Conservation (phyloP, 108 stramenopile species). For the Cylindrotheca closterium region DNA sequence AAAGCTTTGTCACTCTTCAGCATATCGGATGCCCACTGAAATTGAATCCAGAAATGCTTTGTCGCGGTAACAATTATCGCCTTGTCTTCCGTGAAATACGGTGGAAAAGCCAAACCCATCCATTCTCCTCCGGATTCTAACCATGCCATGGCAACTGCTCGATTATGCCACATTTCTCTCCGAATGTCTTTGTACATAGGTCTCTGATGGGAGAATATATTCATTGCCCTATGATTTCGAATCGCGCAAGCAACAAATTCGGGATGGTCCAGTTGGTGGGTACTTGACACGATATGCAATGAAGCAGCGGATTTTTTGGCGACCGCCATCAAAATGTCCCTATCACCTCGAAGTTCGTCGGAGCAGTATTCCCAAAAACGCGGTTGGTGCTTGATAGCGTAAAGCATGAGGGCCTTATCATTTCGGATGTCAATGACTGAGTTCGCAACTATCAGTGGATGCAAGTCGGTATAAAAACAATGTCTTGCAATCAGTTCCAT, state of each 20-base stretch:
- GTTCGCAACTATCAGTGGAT: too few species aligned
- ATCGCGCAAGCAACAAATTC: slow-evolving; percentile 20
- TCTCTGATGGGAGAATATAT: too few species aligned
- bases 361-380: slow-evolving; percentile 30
- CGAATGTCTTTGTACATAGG: slow-evolving; percentile 13
- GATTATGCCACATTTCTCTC: slow-evolving; percentile 17
- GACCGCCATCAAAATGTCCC: slow-evolving; percentile 39
- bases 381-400: slow-evolving; percentile 16
- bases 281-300: slow-evolving; percentile 2
- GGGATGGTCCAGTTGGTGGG: slow-evolving; percentile 18
- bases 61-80: slow-evolving; percentile 17
- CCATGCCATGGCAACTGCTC: slow-evolving; percentile 25
- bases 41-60: slow-evolving; percentile 22
- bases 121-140: slow-evolving; percentile 16
- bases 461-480: too few species aligned
- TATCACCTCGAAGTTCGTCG: slow-evolving; percentile 22
- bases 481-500: slow-evolving; percentile 9
- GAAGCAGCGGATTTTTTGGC: slow-evolving; percentile 5
- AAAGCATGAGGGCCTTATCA: slow-evolving; percentile 41
- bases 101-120: slow-evolving; percentile 16
- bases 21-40: slow-evolving; percentile 20
- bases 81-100: slow-evolving; percentile 21
- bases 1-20: slow-evolving; percentile 29
- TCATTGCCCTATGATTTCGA: background rate
- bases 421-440: slow-evolving; percentile 8